Percentiles rank a stretch among this genome's conserved stretches.
phyloP scores from a whole-genome alignment of 805 yeast genomes.

The Ogataea chonburiensis region DNA sequence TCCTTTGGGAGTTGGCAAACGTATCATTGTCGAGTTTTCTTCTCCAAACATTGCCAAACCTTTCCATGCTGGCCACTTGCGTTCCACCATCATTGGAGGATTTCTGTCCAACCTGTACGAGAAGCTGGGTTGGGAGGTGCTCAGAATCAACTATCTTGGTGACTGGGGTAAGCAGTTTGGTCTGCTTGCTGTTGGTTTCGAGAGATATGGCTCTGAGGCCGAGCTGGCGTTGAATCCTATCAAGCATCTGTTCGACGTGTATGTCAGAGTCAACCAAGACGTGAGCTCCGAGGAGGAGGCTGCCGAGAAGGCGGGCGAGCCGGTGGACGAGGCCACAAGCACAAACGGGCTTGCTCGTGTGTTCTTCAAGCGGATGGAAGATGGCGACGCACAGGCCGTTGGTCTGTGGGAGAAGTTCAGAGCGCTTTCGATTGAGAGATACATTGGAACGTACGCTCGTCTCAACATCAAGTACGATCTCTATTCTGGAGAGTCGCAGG shows the following conservation, averaged over 20 bases:
- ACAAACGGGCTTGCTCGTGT: conserved; percentile 84
- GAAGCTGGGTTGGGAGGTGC: conserved; percentile 88
- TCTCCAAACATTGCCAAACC: conserved; percentile 99
- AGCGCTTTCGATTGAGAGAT: conserved; percentile 83
- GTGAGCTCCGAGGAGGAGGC: conserved; percentile 62
- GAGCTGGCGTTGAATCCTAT: conserved; percentile 75
- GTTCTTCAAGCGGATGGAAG: conserved; percentile 88
- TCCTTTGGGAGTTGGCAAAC: conserved; percentile 72
- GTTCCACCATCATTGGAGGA: conserved; percentile 98
- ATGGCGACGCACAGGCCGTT: conserved; percentile 81
- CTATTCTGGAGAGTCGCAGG: conserved; percentile 96
- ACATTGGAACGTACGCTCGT: conserved; percentile 85
- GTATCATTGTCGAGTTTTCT: conserved; percentile 81
- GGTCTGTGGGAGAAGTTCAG: conserved; percentile 84
- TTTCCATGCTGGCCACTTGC: conserved; percentile 98
- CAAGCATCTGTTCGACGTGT: conserved; percentile 90
- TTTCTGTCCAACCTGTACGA: conserved; percentile 88
- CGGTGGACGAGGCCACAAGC: conserved; percentile 42
- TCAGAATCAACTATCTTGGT: conserved; percentile 91
- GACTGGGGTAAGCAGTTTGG: conserved; percentile 99
- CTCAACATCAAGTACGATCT: conserved; percentile 84
- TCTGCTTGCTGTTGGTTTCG: conserved; percentile 88
- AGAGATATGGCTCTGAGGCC: conserved; percentile 79
- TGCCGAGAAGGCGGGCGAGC: conserved; percentile 48
- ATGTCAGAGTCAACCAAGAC: conserved; percentile 82